Base-by-base conservation (phyloP, 2,329 filamentous ascomycete genomes). In the Xylaria sp. region DNA sequence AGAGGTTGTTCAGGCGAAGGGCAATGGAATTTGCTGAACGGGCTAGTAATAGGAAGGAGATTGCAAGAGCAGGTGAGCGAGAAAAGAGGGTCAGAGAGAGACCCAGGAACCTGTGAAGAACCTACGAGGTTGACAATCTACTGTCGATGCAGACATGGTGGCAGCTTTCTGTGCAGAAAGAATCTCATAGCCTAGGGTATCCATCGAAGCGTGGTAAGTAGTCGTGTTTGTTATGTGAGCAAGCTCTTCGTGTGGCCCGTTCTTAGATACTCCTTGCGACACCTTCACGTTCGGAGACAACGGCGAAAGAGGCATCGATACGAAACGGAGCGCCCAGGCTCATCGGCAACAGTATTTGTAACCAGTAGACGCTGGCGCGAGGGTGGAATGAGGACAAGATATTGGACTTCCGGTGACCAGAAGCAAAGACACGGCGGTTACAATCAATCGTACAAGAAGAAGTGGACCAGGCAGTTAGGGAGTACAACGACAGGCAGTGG, bases 261-360 rank as follows among this genome's bases (percentile, higher is more conserved):
- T 87, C 61, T 82, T 80, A 57, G 79, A 78, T 34, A 77, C 78
- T 23, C 77, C 73, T 60, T 85, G 83, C 28, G 81, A 77, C 74
- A 85, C 83, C 75, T 83, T 81, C 37, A 85, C 80, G 70, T 87
- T 87, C 13, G 81, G 77, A 20, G 85, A 84, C 75, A 86, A 80
- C 63, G 82, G 79, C 54, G 82, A 78, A 32, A 88, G 79, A 75
- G 86, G 82, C 85, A 87, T 87, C 69, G 76, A 70, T 66, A 70
- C 56, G 41, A 57, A 68, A 44, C 10, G 23, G 65, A 74, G 70
- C 63, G 44, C 63, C 48, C 34, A 37, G 59, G 65, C 66, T 70
- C 69, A 20, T 55, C n/a, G 10, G 56, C 23, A 44, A 64, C 64
- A 60, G 68, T 28, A 64, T 54, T 46, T 28, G n/a, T n/a, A 48